These are phyloP conservation scores for Colletotrichum paranaense DNA, from an alignment of 2,329 filamentous ascomycete genomes.

Conservation along the genomic window DNA sequence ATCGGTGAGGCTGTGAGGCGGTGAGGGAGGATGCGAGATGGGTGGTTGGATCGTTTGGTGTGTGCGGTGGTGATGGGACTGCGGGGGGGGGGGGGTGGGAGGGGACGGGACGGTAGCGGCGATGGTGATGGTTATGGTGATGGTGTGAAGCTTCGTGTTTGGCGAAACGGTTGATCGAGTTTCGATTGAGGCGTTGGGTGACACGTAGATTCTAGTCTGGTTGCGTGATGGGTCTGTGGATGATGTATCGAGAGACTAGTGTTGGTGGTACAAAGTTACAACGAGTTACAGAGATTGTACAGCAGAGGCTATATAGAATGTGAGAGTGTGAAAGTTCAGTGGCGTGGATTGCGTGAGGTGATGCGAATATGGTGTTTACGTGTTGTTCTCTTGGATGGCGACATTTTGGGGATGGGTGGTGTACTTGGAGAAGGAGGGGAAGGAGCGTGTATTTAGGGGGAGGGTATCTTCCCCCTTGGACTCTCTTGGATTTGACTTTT, in stretches of 20 bases:
- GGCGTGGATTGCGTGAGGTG: conserved; percentile 3
- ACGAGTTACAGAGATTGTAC: not conserved
- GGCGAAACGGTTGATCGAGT: not conserved
- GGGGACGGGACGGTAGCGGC: not conserved
- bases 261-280: not conserved
- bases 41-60: not conserved
- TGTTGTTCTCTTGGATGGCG: not conserved
- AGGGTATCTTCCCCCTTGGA: not conserved
- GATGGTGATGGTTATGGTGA: not conserved
- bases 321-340: not conserved
- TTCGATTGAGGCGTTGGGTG: not conserved
- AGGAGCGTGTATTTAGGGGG: not conserved
- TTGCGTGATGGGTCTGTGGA: not conserved
- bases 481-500: not conserved
- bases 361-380: not conserved
- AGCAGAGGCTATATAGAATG: not conserved
- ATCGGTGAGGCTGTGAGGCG: not conserved
- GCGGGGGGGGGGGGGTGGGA: not conserved
- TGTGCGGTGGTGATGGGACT: not conserved
- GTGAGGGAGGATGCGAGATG: not conserved
- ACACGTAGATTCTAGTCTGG: not conserved
- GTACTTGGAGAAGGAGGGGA: not conserved
- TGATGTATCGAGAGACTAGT: not conserved
- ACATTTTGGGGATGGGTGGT: not conserved
- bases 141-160: not conserved